A percentile compares a stretch with the other conserved stretches of the same genome.
phyloP scores from a whole-genome alignment of 495 filamentous ascomycete species.

The Aspergillus carlsbadensis region DNA sequence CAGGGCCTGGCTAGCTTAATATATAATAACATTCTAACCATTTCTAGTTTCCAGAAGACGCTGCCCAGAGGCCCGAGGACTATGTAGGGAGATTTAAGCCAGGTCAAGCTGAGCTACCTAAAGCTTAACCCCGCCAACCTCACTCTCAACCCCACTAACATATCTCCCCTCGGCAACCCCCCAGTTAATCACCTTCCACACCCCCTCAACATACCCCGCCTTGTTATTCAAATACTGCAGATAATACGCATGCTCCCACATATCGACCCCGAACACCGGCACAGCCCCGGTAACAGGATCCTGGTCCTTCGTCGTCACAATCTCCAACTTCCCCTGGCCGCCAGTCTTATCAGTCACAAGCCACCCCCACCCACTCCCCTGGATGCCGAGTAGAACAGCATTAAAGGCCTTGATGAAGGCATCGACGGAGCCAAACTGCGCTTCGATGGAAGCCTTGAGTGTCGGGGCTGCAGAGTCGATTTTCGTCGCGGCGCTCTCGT shows the following conservation, averaged over 20 bases:
- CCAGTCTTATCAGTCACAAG: slow-evolving; percentile 71
- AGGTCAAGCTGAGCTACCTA: no score
- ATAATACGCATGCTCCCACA: slow-evolving; percentile 91
- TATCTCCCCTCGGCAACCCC: slow-evolving; percentile 82
- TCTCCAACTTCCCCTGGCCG: slow-evolving; percentile 55
- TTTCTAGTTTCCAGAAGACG: no score
- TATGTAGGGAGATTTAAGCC: no score
- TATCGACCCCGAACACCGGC: slow-evolving; percentile 88
- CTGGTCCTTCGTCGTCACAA: slow-evolving; percentile 81
- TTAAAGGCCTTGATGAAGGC: slow-evolving; percentile 68
- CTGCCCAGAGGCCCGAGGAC: no score
- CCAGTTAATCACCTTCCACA: slow-evolving; percentile 99
- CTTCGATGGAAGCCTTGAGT: slow-evolving; percentile 59
- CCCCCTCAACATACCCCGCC: slow-evolving; percentile 86
- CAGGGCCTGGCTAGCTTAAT: no score
- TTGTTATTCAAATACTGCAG: slow-evolving; percentile 93
- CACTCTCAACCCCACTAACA: slow-evolving; percentile 30
- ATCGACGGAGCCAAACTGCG: slow-evolving; percentile 69
- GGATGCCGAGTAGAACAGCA: slow-evolving; percentile 72
- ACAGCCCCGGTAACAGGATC: slow-evolving; percentile 79
- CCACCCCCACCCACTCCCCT: slow-evolving; percentile 96
- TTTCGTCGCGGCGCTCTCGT: slow-evolving; percentile 61
- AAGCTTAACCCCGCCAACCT: not conserved
- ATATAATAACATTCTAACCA: no score
- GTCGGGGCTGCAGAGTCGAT: slow-evolving; percentile 54